Evolutionary conservation across 2,329 filamentous ascomycete genomes (phyloP), one percentile per base, ranked within the genome.

Genomic region (Diaporthe citrichinensis): DNA sequence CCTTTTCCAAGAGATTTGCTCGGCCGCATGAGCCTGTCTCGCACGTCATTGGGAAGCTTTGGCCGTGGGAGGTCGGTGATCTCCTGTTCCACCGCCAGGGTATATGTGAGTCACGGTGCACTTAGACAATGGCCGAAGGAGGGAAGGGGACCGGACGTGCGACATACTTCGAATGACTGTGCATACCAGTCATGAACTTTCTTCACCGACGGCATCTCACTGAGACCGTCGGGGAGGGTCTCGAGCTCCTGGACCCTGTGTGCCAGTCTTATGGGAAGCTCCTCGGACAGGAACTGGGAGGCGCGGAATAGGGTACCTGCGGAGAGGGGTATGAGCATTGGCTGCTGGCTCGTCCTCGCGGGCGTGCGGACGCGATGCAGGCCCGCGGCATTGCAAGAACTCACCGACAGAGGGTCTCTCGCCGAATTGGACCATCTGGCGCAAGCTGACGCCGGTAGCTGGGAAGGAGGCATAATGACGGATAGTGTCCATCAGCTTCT

Each of bases 361-460:
- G 39, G 46, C 59, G 39, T 36, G 53, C 36, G 49, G 36, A 49
- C 12, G n/a, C 23, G 72, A 57, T 31, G 41, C 68, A 76, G 76
- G 72, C 72, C 49, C 46, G 31, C 39, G 58, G 53, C 53, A 59
- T 31, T 39, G 34, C 44, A 53, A 31, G 28, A 74, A 84, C 90
- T 81, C 88, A 97, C 95, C 95, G 80, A 93, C 94, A 23, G 96
- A 98, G 72, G 96, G 96, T 84, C 92, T 94, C 88, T 98, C 95
- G 83, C 96, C 96, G 85, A 98, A 98, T 85, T 98, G 96, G 76
- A 98, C 96, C 97, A 99, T 99, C 90, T 99, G 97, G 84, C 97
- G 92, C 85, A 99, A 90, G 84, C 96, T 98, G 81, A 97, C 94
- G 81, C 97, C 97, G 20, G 97, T 99, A 77, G 97, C 97, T 79